Evolutionary conservation across 768 basidiomycete genomes (phyloP).

Genomic region (Coprinopsis cinerea): DNA sequence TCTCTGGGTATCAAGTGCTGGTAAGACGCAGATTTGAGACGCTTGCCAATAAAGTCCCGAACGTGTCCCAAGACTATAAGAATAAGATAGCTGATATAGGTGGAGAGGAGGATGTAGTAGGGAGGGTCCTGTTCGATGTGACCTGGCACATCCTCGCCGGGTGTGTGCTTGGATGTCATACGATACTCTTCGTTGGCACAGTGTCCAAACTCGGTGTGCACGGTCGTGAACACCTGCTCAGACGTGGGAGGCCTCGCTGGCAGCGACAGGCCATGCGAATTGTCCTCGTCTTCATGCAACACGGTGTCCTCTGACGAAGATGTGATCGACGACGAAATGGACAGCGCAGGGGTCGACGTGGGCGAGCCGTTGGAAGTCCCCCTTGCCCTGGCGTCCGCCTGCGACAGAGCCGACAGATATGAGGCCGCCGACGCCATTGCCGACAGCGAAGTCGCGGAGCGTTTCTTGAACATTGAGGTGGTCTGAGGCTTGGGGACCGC

Average conservation of each 20-base stretch:
- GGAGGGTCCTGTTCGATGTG: slow-evolving; percentile 80
- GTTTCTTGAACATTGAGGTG: slow-evolving; percentile 59
- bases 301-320: slow-evolving; percentile 63
- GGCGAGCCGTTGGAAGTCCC: slow-evolving; percentile 32
- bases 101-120: slow-evolving; percentile 86
- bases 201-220: slow-evolving; percentile 92
- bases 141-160: slow-evolving; percentile 40
- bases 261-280: slow-evolving; percentile 50
- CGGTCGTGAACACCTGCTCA: slow-evolving; percentile 68
- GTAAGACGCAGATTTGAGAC: slow-evolving; percentile 62
- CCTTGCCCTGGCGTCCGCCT: slow-evolving; percentile 62
- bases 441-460: slow-evolving; percentile 26
- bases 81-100: slow-evolving; percentile 90
- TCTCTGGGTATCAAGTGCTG: slow-evolving; percentile 77
- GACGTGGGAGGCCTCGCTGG: slow-evolving; percentile 72
- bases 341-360: slow-evolving; percentile 64
- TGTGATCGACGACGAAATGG: slow-evolving; percentile 68
- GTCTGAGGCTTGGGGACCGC: slow-evolving; percentile 48
- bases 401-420: slow-evolving; percentile 38
- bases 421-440: slow-evolving; percentile 35
- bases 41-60: slow-evolving; percentile 93
- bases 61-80: slow-evolving; percentile 89
- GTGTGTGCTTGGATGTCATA: slow-evolving; percentile 57
- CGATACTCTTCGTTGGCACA: slow-evolving; percentile 74
- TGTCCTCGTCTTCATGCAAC: slow-evolving; percentile 46